Conservation (phyloP, 73 alveolate species). For the Paramecium bursaria region DNA sequence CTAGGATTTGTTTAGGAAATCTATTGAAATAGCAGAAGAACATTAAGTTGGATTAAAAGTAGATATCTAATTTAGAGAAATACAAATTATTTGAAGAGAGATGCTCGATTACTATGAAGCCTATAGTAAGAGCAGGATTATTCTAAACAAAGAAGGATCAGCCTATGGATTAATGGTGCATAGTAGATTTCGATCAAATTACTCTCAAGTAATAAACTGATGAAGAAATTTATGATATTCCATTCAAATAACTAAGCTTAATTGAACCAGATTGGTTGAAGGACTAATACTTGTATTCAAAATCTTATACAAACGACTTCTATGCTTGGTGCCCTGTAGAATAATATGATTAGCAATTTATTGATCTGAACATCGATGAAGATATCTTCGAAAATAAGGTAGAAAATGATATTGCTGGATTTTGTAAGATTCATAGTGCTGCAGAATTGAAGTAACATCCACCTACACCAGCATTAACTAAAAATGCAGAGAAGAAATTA, state of each 20-base stretch:
- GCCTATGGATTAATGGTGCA: neutral
- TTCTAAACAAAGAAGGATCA: neutral
- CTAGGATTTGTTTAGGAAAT: conserved; percentile 13
- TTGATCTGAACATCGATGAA: neutral
- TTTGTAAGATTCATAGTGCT: conserved; percentile 23
- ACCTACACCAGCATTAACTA: conserved; percentile 20
- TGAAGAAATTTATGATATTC: neutral
- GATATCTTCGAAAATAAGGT: conserved; percentile 10
- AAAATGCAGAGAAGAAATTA: conserved; percentile 3
- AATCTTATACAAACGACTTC: conserved; percentile 1
- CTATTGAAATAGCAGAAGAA: neutral
- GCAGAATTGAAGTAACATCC: conserved; percentile 45
- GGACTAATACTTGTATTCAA: neutral
- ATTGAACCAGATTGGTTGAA: neutral
- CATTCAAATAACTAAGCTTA: neutral
- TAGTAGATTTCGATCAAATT: conserved; percentile 12
- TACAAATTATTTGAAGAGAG: neutral
- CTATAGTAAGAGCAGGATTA: conserved; percentile 1
- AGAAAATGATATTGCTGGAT: no score
- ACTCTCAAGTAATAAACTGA: neutral
- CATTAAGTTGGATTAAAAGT: neutral
- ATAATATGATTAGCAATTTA: neutral
- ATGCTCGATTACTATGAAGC: conserved; percentile 15
- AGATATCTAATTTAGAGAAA: neutral
- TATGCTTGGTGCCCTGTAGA: neutral